Evolutionary conservation across 768 basidiomycete genomes (phyloP), one percentile per base, ranked within the genome.

Genomic region (Thelephora aurantiotincta): DNA sequence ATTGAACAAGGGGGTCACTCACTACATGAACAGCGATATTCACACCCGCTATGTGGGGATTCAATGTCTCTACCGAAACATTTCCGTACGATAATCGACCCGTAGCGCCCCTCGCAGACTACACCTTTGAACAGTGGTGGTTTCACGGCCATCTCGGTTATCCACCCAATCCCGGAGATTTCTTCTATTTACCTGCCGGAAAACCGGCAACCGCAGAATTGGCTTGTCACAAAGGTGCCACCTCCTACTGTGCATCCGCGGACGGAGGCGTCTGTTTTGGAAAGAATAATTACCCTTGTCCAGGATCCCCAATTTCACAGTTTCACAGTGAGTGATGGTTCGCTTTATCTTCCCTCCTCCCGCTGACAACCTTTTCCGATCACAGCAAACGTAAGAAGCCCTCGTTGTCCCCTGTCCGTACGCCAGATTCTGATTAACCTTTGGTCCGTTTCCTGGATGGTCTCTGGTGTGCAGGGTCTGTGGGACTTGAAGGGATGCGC

Each of bases 51-150:
- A 80, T 82, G 76, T 80, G 54, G 50, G 80, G 81, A 1, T 82
- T 77, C 67, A 80, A 82, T 47, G 78, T 79, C 18, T 80, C 78
- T 1, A 49, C 52, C 9, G 43, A 68, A 33, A 73, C 73, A 1
- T 80, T 69, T 43, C 38, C 63, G 5, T 78, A 79, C 59, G 80
- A 82, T 55, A 82, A 82, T 57, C 74, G 80, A 2, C 79, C 82
- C 20, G 77, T 68, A 5, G 51, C 55, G 0, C 70, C 72, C 1
- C 63, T 71, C 18, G 36, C 48, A 44, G 56, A 49, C 65, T 63
- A 47, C 59, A 65, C 55, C 47, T 75, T 62, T 63, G 58, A 55
- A 51, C 60, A 71, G 6, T 69, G 71, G 69, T 75, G 80, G 81
- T 79, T 81, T 60, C 78, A 82, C 55, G 64, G 64, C 45, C 78